Conservation (phyloP, 345 rosid species). For the Ceriops tagal region DNA sequence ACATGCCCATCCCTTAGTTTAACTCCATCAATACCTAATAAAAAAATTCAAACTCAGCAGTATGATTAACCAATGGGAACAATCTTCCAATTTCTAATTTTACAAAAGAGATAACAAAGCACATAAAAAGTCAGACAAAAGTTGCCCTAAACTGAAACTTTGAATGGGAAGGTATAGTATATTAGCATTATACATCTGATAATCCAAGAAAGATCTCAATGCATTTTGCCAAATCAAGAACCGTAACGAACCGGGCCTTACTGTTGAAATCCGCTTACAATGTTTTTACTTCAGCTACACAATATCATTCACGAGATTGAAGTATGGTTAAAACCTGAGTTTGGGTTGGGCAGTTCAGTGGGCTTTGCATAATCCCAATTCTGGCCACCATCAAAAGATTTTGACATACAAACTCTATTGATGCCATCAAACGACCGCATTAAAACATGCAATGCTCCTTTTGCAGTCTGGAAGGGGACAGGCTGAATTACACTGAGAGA, state of each 20-base stretch:
- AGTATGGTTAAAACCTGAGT: constrained; percentile 55
- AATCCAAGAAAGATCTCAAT: too few relatives aligned
- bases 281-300: neutral
- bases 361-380: constrained; percentile 70
- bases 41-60: neutral
- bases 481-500: constrained; percentile 94
- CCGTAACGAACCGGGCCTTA: neutral
- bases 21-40: constrained; percentile 75
- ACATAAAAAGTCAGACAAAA: neutral
- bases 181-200: too few relatives aligned
- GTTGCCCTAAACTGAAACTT: too few relatives aligned
- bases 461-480: constrained; percentile 62
- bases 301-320: neutral
- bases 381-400: constrained; percentile 65
- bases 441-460: constrained; percentile 58
- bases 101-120: neutral
- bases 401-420: constrained; percentile 66
- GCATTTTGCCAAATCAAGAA: neutral
- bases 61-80: neutral
- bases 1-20: constrained; percentile 67
- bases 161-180: too few relatives aligned
- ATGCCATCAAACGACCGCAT: constrained; percentile 63
- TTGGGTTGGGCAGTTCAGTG: constrained; percentile 80
- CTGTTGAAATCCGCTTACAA: neutral
- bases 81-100: too few relatives aligned